These are phyloP conservation scores for Pythium myriotylum DNA, from an alignment of 352 stramenopile genomes.

Conservation along the genomic window DNA sequence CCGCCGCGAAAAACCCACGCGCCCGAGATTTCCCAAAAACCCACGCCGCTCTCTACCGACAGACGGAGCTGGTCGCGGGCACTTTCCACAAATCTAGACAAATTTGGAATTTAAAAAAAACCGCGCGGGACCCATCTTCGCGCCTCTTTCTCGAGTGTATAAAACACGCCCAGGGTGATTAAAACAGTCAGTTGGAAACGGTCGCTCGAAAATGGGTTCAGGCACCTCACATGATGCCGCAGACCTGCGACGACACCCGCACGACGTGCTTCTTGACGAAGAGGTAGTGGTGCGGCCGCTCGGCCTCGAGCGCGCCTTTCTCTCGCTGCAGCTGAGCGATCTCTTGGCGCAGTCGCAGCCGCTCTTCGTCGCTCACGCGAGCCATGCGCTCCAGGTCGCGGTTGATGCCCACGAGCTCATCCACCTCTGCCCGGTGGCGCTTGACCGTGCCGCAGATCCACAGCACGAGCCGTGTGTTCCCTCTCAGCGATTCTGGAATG, in stretches of 20 bases:
- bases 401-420: slow-evolving; percentile 79
- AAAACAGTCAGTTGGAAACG: slow-evolving; percentile 5
- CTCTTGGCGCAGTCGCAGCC: slow-evolving; percentile 63
- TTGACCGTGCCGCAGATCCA: slow-evolving; percentile 86
- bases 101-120: slow-evolving; percentile 30
- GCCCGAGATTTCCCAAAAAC: slow-evolving; percentile 19
- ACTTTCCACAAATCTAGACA: slow-evolving; percentile 18
- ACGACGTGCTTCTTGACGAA: slow-evolving; percentile 66
- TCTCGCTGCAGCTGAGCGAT: slow-evolving; percentile 63
- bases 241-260: slow-evolving; percentile 60
- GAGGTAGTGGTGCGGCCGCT: slow-evolving; percentile 74
- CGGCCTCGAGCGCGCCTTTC: slow-evolving; percentile 58
- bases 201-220: slow-evolving; percentile 15
- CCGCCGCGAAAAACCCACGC: slow-evolving; percentile 19
- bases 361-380: slow-evolving; percentile 73
- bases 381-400: slow-evolving; percentile 70
- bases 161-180: slow-evolving; percentile 2
- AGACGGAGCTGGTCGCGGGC: background rate
- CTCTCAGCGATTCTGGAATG: slow-evolving; percentile 64
- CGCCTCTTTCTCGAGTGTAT: slow-evolving; percentile 7
- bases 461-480: slow-evolving; percentile 73
- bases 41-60: background rate
- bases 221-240: slow-evolving; percentile 55
- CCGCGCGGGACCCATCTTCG: slow-evolving; percentile 2
- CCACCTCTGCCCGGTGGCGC: slow-evolving; percentile 57